Evolutionary conservation across 176 grass and related monocot species (phyloP).

Genomic region (Carex pumila): DNA sequence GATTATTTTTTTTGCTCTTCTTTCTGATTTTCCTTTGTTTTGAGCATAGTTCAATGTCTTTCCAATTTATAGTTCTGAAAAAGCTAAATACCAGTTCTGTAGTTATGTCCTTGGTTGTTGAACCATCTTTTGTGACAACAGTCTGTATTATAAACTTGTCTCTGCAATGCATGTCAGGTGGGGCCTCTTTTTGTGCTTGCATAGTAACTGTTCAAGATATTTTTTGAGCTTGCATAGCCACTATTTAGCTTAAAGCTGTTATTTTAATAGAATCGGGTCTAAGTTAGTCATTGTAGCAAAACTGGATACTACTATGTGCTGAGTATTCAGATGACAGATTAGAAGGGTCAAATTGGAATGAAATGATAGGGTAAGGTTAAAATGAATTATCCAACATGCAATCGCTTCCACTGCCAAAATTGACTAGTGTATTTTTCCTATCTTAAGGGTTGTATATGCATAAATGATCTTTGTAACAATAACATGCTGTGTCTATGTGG

Average conservation of each 20-base stretch:
- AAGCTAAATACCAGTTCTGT: constrained; percentile 45
- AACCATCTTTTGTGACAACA: constrained; percentile 55
- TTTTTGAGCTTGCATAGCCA: background rate
- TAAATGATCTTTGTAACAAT: too few species aligned
- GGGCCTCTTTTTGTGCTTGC: constrained; percentile 84
- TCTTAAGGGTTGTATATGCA: too few species aligned
- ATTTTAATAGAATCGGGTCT: background rate
- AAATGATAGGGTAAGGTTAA: background rate
- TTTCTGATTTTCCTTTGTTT: background rate
- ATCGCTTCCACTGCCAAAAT: background rate
- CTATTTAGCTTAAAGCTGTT: too few species aligned
- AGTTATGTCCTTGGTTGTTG: constrained; percentile 55
- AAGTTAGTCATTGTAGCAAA: background rate
- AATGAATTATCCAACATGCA: background rate
- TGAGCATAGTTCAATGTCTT: constrained; percentile 5
- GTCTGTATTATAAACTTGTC: constrained; percentile 97
- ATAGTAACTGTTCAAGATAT: constrained; percentile 54
- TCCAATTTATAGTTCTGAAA: background rate
- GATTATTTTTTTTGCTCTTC: background rate
- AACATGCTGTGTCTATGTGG: too few species aligned
- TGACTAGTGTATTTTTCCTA: background rate
- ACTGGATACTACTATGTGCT: background rate
- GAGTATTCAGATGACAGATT: background rate
- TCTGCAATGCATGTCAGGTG: constrained; percentile 74
- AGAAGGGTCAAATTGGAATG: background rate